Evolutionary conservation across 371 early-diverging fungal species (phyloP), one percentile per base, ranked within the genome.

Genomic region (Blastocladiella emersonii): DNA sequence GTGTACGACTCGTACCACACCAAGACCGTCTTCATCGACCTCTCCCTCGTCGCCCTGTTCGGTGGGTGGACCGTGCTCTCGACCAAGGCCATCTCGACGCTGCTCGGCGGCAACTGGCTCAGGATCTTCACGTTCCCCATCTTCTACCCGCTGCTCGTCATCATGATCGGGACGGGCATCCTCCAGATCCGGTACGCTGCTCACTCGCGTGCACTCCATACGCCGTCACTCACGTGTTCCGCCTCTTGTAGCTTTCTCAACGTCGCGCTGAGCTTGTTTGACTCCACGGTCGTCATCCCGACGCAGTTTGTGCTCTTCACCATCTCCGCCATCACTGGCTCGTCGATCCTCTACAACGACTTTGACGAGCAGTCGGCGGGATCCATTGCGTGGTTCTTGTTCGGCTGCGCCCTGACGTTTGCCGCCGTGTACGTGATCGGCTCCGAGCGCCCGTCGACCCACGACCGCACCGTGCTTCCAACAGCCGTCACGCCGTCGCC

Each of bases 261-360:
- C 74, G 79, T 78, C 59, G 81, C 89, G 2, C 74, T 88, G 25
- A 83, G 78, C 61, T 72, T 77, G 23, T 86, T 86, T 59, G 85
- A 86, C 59, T 83, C 86, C 0, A 86, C 86, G 1, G 85, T 78
- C 71, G 88, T 88, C 13, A 87, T 89, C 49, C 88, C 88, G 1
- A 89, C 87, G 3, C 87, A 89, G 65, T 89, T 86, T 70, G 88
- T 89, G 2, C 70, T 86, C 19, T 88, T 87, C 63, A 88, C 89
- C 0, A 76, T 85, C n/a, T 83, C 81, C 2, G 85, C 85, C 15
- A 87, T 89, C 51, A 74, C 85, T 35, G 87, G 88, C 34, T 83
- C 84, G 45, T 85, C 86, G 7, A 75, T 85, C 2, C 72, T 86
- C 15, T 85, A 86, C 65, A 80, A 83, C 62, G 87, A 87, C 64